These are phyloP conservation scores for Syzygium jambos DNA, from an alignment of 345 rosid genomes.

Conservation along the genomic window DNA sequence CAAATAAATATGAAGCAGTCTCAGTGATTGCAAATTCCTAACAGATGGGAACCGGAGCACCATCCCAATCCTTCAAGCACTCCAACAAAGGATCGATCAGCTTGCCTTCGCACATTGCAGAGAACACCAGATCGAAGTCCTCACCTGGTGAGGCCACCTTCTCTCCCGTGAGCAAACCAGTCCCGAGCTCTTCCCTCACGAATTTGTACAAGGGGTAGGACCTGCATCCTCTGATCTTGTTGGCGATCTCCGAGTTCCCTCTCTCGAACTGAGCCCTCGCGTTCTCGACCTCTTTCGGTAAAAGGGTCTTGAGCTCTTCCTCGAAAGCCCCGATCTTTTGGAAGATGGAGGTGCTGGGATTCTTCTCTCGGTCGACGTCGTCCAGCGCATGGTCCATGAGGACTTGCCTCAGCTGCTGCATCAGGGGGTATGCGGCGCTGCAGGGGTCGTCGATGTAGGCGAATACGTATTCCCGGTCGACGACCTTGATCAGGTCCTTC, in stretches of 20 bases:
- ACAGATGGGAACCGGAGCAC: constrained; percentile 59
- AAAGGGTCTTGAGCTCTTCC: constrained; percentile 38
- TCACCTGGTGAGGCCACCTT: constrained; percentile 57
- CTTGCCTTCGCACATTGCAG: constrained; percentile 55
- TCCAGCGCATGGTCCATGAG: constrained; percentile 53
- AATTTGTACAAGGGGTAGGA: constrained; percentile 66
- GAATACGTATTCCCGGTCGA: constrained; percentile 44
- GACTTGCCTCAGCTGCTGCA: constrained; percentile 55
- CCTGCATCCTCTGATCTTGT: constrained; percentile 62
- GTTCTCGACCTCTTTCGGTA: constrained; percentile 56
- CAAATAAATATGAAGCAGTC: no score
- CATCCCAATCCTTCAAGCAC: constrained; percentile 70
- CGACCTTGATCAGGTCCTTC: constrained; percentile 47
- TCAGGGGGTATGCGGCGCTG: constrained; percentile 45
- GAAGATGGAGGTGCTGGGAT: constrained; percentile 41
- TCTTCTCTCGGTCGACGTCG: constrained; percentile 50
- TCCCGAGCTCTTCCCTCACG: constrained; percentile 52
- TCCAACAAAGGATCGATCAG: constrained; percentile 62
- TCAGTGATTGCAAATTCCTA: neutral
- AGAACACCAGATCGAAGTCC: constrained; percentile 59
- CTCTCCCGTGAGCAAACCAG: constrained; percentile 54
- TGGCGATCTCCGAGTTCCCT: constrained; percentile 37
- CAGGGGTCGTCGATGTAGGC: constrained; percentile 65
- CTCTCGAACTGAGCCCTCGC: constrained; percentile 40
- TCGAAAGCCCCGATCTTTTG: constrained; percentile 54